phyloP scores from a whole-genome alignment of 2,329 filamentous ascomycete genomes.

The Calonectria pseudoturangicola region DNA sequence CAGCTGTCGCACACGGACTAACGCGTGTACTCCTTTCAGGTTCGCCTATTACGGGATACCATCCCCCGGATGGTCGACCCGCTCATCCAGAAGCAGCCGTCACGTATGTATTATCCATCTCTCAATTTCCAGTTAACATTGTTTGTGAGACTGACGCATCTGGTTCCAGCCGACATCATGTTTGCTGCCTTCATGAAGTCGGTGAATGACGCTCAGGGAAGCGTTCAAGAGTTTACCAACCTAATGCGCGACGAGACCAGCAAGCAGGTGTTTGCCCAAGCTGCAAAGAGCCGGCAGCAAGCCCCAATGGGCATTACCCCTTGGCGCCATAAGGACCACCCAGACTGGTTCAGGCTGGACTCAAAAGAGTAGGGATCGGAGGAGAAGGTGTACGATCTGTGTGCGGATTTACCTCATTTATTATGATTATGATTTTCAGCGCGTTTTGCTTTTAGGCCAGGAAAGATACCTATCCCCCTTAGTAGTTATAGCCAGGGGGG shows the following conservation, averaged over 20 bases:
- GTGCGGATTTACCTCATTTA: slow-evolving; percentile 14
- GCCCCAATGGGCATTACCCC: slow-evolving; percentile 75
- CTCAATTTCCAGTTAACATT: slow-evolving; percentile 9
- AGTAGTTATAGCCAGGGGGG: background rate
- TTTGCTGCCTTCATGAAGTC: slow-evolving; percentile 69
- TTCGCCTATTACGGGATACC: slow-evolving; percentile 59
- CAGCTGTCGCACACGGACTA: slow-evolving; percentile 45
- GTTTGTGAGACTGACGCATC: slow-evolving; percentile 38
- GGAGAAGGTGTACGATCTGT: slow-evolving; percentile 20
- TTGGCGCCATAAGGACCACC: slow-evolving; percentile 76
- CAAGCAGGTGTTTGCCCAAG: slow-evolving; percentile 71
- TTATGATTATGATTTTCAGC: slow-evolving; percentile 36
- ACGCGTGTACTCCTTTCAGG: slow-evolving; percentile 52
- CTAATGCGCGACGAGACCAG: slow-evolving; percentile 68
- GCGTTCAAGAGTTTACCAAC: slow-evolving; percentile 71
- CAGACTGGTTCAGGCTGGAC: slow-evolving; percentile 71
- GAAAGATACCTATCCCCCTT: background rate
- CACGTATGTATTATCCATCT: slow-evolving; percentile 65
- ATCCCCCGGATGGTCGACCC: slow-evolving; percentile 67
- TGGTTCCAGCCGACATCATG: slow-evolving; percentile 68
- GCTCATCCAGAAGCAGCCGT: slow-evolving; percentile 68
- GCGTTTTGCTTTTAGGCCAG: slow-evolving; percentile 8
- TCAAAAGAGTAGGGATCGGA: slow-evolving; percentile 42
- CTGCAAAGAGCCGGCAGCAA: slow-evolving; percentile 70
- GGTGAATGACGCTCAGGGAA: slow-evolving; percentile 66